A percentile compares a stretch with the other conserved stretches of the same genome.
Evolutionary conservation across 208 protist genomes (phyloP).

Genomic region (Crithidia fasciculata): DNA sequence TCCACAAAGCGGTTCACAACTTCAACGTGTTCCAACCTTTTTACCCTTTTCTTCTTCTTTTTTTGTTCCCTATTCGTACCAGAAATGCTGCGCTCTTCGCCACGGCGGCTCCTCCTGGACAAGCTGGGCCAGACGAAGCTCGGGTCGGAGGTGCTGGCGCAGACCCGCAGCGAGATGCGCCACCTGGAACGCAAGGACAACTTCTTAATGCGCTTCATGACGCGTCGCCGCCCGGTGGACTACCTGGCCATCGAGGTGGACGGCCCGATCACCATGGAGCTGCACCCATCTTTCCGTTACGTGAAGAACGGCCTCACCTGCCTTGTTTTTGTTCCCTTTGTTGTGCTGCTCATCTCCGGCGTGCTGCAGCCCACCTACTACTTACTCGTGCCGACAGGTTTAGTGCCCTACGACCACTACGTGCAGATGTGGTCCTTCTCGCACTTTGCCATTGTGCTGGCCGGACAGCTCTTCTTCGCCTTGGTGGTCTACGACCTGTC

Average conservation of each 20-base stretch:
- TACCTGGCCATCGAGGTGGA: slow-evolving; percentile 82
- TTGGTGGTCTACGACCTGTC: slow-evolving; percentile 80
- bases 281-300: slow-evolving; percentile 73
- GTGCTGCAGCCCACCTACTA: slow-evolving; percentile 82
- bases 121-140: slow-evolving; percentile 72
- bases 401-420: slow-evolving; percentile 71
- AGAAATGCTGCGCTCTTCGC: slow-evolving; percentile 54
- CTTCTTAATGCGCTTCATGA: slow-evolving; percentile 67
- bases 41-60: too few species aligned
- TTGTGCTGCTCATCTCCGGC: slow-evolving; percentile 55
- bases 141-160: slow-evolving; percentile 76
- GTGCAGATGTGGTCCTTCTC: slow-evolving; percentile 75
- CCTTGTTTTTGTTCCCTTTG: slow-evolving; percentile 53
- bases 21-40: too few species aligned
- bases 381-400: slow-evolving; percentile 54
- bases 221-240: slow-evolving; percentile 73
- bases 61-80: too few species aligned
- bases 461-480: slow-evolving; percentile 65
- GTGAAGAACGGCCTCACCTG: slow-evolving; percentile 62
- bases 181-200: slow-evolving; percentile 60
- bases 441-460: slow-evolving; percentile 58
- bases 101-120: slow-evolving; percentile 46
- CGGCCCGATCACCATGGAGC: slow-evolving; percentile 61
- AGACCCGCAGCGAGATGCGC: slow-evolving; percentile 77
- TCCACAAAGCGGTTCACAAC: too few species aligned